Evolutionary conservation across 345 rosid genomes (phyloP).

Genomic region (Camelina neglecta): DNA sequence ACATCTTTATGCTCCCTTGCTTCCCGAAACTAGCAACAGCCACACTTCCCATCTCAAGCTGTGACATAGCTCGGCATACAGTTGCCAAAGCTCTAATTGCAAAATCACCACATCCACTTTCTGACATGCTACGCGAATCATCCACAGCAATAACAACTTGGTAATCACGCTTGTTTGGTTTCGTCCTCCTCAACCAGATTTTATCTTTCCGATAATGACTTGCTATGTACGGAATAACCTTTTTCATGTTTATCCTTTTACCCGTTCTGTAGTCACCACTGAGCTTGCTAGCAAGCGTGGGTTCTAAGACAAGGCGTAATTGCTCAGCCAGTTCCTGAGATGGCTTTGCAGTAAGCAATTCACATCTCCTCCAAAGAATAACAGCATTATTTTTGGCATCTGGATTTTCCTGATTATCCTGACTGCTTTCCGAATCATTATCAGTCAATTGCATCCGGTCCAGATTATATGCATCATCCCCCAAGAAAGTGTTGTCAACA

Average conservation of each 20-base stretch:
- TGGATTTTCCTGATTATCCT: slow-evolving; percentile 55
- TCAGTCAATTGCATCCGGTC: slow-evolving; percentile 56
- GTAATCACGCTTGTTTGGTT: slow-evolving; percentile 96
- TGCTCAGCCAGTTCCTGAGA: slow-evolving; percentile 97
- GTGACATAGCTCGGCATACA: slow-evolving; percentile 92
- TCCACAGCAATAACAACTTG: slow-evolving; percentile 93
- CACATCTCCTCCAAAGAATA: slow-evolving; percentile 82
- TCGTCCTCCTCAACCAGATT: slow-evolving; percentile 93
- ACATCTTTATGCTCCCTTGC: slow-evolving; percentile 76
- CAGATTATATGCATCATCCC: slow-evolving; percentile 50
- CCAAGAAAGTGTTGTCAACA: slow-evolving; percentile 52
- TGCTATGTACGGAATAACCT: slow-evolving; percentile 95
- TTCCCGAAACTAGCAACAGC: slow-evolving; percentile 92
- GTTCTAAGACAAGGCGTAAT: slow-evolving; percentile 91
- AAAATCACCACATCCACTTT: slow-evolving; percentile 79
- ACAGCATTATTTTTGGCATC: slow-evolving; percentile 53
- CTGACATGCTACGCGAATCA: slow-evolving; percentile 94
- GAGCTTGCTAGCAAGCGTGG: slow-evolving; percentile 90
- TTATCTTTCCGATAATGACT: slow-evolving; percentile 94
- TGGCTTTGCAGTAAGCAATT: slow-evolving; percentile 68
- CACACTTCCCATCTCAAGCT: slow-evolving; percentile 89
- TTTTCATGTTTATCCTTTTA: slow-evolving; percentile 96
- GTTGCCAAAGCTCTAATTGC: slow-evolving; percentile 95
- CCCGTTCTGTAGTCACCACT: slow-evolving; percentile 97
- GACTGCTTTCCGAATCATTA: slow-evolving; percentile 47